phyloP scores from a whole-genome alignment of 75 land plant species.

The Adiantum capillusveneris region DNA sequence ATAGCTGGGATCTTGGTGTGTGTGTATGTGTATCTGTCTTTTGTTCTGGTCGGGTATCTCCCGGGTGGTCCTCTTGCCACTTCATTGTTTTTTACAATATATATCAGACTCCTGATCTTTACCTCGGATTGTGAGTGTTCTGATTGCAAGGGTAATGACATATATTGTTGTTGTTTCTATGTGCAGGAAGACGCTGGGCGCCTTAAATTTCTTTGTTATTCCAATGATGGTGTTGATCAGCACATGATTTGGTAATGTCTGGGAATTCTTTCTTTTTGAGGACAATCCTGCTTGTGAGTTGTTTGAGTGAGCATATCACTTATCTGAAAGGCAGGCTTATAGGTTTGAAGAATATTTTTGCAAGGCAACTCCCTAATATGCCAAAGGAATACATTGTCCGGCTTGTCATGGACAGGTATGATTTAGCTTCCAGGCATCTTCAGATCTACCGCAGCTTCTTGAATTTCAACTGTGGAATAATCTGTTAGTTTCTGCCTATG shows the following conservation, averaged over 20 bases:
- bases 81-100: no score
- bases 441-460: not conserved
- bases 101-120: no score
- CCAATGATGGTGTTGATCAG: constrained; percentile 83
- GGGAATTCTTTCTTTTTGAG: not conserved
- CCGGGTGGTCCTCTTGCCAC: no score
- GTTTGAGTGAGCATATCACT: not conserved
- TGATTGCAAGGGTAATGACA: no score
- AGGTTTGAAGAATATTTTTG: constrained; percentile 96
- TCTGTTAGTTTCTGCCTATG: no score
- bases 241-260: constrained; percentile 90
- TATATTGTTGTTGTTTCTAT: no score
- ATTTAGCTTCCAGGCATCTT: not conserved
- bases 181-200: constrained; percentile 82
- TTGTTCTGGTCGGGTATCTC: no score
- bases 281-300: not conserved
- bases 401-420: constrained; percentile 94
- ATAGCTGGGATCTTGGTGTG: no score
- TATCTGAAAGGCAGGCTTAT: constrained; percentile 58
- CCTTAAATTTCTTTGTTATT: constrained; percentile 66
- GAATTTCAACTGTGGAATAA: no score
- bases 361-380: constrained; percentile 96
- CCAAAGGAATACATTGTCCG: constrained; percentile 98
- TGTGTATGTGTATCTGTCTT: no score
- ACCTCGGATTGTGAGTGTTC: no score